phyloP scores from a whole-genome alignment of 306 rosid genomes.

The Cucurbita moschata region DNA sequence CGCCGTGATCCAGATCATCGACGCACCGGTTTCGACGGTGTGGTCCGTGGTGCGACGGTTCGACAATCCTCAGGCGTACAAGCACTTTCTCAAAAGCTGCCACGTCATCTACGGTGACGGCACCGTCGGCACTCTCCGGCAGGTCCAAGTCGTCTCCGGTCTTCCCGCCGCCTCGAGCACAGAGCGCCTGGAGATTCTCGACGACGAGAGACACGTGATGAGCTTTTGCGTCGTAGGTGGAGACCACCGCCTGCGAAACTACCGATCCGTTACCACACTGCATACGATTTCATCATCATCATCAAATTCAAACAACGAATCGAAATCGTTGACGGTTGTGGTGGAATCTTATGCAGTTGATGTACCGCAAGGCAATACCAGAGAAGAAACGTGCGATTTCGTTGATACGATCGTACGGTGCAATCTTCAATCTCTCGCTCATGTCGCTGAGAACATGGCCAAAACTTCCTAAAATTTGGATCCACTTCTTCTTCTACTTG shows the following conservation, averaged over 20 bases:
- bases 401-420: slow-evolving; percentile 88
- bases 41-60: slow-evolving; percentile 81
- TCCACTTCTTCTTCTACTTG: neutral
- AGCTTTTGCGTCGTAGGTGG: slow-evolving; percentile 94
- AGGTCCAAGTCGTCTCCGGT: slow-evolving; percentile 67
- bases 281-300: slow-evolving; percentile 21
- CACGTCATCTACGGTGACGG: slow-evolving; percentile 58
- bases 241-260: slow-evolving; percentile 64
- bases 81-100: slow-evolving; percentile 83
- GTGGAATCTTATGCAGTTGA: slow-evolving; percentile 84
- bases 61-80: slow-evolving; percentile 85
- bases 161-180: slow-evolving; percentile 86
- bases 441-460: slow-evolving; percentile 59
- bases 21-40: slow-evolving; percentile 56
- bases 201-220: slow-evolving; percentile 77
- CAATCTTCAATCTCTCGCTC: slow-evolving; percentile 77
- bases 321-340: slow-evolving; percentile 43
- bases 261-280: slow-evolving; percentile 68
- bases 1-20: slow-evolving; percentile 48
- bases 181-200: slow-evolving; percentile 79
- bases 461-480: neutral
- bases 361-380: slow-evolving; percentile 69
- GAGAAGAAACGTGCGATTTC: slow-evolving; percentile 83
- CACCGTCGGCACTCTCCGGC: slow-evolving; percentile 59
- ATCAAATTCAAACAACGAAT: slow-evolving; percentile 13